Conservation (phyloP, 805 yeast species). For the Candida silvicultrix region DNA sequence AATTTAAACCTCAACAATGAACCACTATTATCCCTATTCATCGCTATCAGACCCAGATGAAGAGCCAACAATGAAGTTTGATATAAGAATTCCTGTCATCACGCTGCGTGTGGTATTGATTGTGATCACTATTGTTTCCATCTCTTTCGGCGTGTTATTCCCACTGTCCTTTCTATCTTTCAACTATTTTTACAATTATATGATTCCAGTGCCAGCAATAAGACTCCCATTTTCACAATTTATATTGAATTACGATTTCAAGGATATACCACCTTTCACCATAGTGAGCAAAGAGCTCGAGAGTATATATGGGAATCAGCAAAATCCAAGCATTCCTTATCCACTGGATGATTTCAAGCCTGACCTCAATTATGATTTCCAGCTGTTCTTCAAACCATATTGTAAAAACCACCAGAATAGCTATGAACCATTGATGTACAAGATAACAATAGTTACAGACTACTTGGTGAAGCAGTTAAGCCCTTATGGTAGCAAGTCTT, state of each 20-base stretch:
- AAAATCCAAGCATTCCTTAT: background rate
- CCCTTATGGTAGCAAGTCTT: constrained; percentile 11
- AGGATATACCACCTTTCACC: constrained; percentile 14
- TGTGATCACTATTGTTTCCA: constrained; percentile 5
- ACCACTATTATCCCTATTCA: too few relatives aligned
- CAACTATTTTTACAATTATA: constrained; percentile 19
- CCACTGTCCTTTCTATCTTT: constrained; percentile 18
- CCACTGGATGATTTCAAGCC: constrained; percentile 6
- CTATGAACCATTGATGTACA: constrained; percentile 16
- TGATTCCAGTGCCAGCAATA: constrained; percentile 19
- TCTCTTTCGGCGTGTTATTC: constrained; percentile 11
- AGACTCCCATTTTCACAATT: constrained; percentile 13
- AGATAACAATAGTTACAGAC: constrained; percentile 15
- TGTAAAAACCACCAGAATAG: constrained; percentile 3
- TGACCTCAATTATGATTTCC: constrained; percentile 15
- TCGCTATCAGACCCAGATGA: too few relatives aligned
- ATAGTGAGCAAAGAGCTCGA: constrained; percentile 11
- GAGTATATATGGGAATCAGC: constrained; percentile 14
- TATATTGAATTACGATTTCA: constrained; percentile 17
- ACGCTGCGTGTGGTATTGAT: constrained; percentile 17
- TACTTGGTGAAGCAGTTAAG: constrained; percentile 7
- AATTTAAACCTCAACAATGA: too few relatives aligned
- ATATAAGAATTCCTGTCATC: constrained; percentile 17
- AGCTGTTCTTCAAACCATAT: constrained; percentile 10
- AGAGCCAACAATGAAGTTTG: constrained; percentile 8